Percentiles rank a stretch among this genome's conserved stretches.
Evolutionary conservation across 768 basidiomycete species (phyloP).

Genomic region (Boletus bicolor): DNA sequence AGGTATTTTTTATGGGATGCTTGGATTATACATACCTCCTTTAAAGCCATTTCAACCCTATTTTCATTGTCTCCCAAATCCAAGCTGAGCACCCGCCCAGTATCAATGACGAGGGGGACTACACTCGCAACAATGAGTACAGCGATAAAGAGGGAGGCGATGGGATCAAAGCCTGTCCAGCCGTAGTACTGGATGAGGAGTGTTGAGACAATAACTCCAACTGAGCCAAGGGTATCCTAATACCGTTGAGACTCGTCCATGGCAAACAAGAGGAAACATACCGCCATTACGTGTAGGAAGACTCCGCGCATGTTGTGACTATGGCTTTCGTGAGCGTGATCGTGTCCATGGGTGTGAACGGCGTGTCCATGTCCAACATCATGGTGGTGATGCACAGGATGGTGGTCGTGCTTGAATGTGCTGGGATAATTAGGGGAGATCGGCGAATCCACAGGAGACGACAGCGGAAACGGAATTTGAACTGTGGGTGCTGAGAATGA

Average conservation of each 20-base stretch:
- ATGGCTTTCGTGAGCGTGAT: constrained; percentile 71
- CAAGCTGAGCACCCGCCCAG: constrained; percentile 81
- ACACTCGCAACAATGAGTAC: constrained; percentile 94
- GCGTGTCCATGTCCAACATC: constrained; percentile 38
- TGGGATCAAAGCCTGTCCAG: constrained; percentile 98
- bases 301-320: constrained; percentile 99
- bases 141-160: constrained; percentile 96
- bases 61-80: constrained; percentile 69
- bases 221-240: constrained; percentile 92
- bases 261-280: constrained; percentile 34
- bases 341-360: constrained; percentile 51
- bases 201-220: constrained; percentile 97
- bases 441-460: constrained; percentile 43
- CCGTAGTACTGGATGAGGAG: constrained; percentile 93
- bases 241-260: constrained; percentile 7
- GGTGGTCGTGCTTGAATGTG: constrained; percentile 47
- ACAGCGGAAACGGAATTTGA: constrained; percentile 26
- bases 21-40: constrained; percentile 47
- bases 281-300: constrained; percentile 96
- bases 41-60: constrained; percentile 54
- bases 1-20: neutral
- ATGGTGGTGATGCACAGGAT: constrained; percentile 30
- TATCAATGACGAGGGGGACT: constrained; percentile 91
- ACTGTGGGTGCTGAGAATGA: constrained; percentile 17
- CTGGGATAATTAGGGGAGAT: constrained; percentile 62